These are phyloP conservation scores for Eucalyptus sideroxylon DNA, from an alignment of 345 rosid species.

Conservation along the genomic window DNA sequence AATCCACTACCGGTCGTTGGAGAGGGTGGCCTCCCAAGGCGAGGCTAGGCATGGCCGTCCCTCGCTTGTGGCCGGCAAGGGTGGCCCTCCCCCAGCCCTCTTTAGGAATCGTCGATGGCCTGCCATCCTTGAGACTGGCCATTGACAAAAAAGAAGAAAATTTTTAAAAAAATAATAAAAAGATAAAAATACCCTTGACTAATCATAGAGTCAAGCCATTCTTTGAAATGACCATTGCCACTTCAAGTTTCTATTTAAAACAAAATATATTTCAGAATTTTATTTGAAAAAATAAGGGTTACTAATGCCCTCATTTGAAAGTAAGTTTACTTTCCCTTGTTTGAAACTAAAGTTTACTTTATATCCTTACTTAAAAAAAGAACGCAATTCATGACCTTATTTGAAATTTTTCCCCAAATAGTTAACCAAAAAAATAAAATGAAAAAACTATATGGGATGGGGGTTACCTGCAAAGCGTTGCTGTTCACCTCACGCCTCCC, in stretches of 20 bases:
- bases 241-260: accelerated
- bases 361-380: too few relatives aligned
- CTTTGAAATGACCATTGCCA: accelerated
- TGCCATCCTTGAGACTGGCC: accelerated
- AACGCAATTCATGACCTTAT: too few relatives aligned
- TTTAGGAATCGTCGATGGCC: accelerated
- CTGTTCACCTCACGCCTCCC: background rate
- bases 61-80: too few relatives aligned
- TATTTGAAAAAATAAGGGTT: too few relatives aligned
- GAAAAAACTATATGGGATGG: background rate
- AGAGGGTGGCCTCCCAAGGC: too few relatives aligned
- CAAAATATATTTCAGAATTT: accelerated
- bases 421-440: background rate
- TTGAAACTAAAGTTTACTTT: too few relatives aligned
- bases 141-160: too few relatives aligned
- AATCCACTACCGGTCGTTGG: accelerated
- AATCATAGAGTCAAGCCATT: accelerated
- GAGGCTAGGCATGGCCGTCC: too few relatives aligned
- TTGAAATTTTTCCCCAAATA: too few relatives aligned
- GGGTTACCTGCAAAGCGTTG: background rate
- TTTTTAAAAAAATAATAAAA: accelerated
- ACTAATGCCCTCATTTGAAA: accelerated
- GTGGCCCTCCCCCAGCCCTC: too few relatives aligned
- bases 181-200: accelerated
- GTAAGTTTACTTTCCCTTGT: too few relatives aligned